Evolutionary conservation across 306 rosid genomes (phyloP).

Genomic region (Hippophae gyantsensis): DNA sequence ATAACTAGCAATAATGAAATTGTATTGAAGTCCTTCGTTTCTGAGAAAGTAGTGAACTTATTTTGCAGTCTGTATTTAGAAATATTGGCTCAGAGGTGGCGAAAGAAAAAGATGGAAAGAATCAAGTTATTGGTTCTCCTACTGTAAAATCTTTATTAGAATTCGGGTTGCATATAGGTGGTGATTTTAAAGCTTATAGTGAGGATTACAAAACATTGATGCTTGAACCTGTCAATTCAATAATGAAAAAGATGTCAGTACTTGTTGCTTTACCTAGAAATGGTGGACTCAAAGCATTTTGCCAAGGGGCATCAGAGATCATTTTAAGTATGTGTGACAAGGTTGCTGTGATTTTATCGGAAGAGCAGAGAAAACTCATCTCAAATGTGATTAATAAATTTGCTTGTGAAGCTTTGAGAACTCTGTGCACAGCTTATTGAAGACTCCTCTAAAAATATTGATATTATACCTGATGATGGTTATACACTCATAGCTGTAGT

Average conservation of each 20-base stretch:
- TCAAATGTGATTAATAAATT: conserved; percentile 45
- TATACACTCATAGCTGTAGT: conserved; percentile 56
- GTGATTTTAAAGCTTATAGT: conserved; percentile 30
- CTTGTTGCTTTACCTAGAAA: conserved; percentile 47
- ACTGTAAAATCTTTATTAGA: conserved; percentile 70
- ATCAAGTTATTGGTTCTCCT: conserved; percentile 57
- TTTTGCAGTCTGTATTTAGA: conserved; percentile 72
- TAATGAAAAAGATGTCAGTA: conserved; percentile 63
- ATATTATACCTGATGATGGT: conserved; percentile 43
- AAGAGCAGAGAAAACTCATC: conserved; percentile 36
- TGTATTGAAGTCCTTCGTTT: conserved; percentile 26
- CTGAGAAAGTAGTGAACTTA: conserved; percentile 32
- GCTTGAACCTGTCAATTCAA: conserved; percentile 79
- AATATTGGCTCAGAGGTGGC: conserved; percentile 66
- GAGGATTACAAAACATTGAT: conserved; percentile 40
- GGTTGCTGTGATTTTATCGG: conserved; percentile 40
- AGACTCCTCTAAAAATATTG: conserved; percentile 13
- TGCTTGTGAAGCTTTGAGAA: conserved; percentile 72
- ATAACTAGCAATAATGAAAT: conserved; percentile 15
- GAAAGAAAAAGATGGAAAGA: conserved; percentile 43
- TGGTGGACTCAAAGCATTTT: conserved; percentile 41
- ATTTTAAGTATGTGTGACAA: conserved; percentile 53
- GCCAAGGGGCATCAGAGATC: conserved; percentile 89
- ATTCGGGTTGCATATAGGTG: conserved; percentile 58
- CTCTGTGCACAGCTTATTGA: conserved; percentile 60